These are phyloP conservation scores for Pseudopyrenochaeta lycopersici DNA, from an alignment of 2,329 filamentous ascomycete species.

Conservation along the genomic window DNA sequence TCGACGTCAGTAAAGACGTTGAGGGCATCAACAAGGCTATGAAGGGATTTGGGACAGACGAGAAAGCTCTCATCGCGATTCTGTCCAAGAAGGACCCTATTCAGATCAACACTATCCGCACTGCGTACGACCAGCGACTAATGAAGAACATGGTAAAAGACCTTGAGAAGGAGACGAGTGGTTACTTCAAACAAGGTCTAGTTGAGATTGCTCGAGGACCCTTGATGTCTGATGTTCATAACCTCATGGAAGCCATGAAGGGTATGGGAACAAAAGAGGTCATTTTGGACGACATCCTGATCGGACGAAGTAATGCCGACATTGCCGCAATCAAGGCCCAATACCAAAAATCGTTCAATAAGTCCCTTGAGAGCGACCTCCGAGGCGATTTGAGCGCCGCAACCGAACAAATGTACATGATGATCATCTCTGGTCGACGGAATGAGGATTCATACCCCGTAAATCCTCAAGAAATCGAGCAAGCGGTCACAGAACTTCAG, in stretches of 20 bases:
- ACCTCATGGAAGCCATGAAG: conserved; percentile 75
- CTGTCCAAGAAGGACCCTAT: conserved; percentile 79
- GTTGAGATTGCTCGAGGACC: conserved; percentile 81
- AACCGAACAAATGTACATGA: conserved; percentile 84
- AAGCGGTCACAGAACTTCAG: conserved; percentile 80
- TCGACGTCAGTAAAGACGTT: conserved; percentile 73
- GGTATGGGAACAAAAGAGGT: conserved; percentile 87
- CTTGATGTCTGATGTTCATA: conserved; percentile 76
- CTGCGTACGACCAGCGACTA: conserved; percentile 69
- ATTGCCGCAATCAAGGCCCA: conserved; percentile 83
- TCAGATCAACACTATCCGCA: conserved; percentile 72
- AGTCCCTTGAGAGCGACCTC: conserved; percentile 75
- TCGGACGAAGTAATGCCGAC: conserved; percentile 86
- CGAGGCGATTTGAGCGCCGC: conserved; percentile 83
- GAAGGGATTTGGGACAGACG: conserved; percentile 93
- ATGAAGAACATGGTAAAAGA: conserved; percentile 75
- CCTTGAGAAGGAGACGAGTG: conserved; percentile 76
- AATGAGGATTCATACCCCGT: conserved; percentile 81
- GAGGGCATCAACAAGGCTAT: conserved; percentile 80
- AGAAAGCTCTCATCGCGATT: conserved; percentile 75
- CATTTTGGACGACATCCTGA: conserved; percentile 84
- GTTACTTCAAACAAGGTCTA: conserved; percentile 78
- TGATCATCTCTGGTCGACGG: conserved; percentile 77
- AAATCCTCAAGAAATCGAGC: conserved; percentile 75
- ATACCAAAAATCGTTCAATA: conserved; percentile 74